These are phyloP conservation scores for Pleurotus tuoliensis DNA, from an alignment of 768 basidiomycete species.

Conservation along the genomic window DNA sequence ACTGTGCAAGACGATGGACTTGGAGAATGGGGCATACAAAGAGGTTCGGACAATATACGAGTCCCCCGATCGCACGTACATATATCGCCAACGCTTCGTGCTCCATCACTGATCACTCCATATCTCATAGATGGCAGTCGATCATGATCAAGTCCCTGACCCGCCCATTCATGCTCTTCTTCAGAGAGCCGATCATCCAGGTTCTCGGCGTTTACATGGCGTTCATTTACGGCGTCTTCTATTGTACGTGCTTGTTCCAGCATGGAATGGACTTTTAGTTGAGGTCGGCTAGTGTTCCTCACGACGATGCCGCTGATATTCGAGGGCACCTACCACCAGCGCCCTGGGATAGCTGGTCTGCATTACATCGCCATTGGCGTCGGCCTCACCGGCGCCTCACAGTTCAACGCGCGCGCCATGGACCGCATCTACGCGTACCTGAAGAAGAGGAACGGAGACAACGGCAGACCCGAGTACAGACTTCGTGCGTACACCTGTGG, in stretches of 20 bases:
- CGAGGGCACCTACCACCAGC: slow-evolving; percentile 46
- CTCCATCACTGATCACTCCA: too few relatives aligned
- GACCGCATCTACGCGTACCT: slow-evolving; percentile 52
- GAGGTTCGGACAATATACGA: slow-evolving; percentile 49
- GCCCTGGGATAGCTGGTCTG: slow-evolving; percentile 56
- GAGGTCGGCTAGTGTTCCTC: slow-evolving; percentile 26
- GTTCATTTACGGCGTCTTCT: slow-evolving; percentile 61
- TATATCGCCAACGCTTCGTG: too few relatives aligned
- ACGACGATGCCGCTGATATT: slow-evolving; percentile 64
- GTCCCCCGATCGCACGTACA: slow-evolving; percentile 36
- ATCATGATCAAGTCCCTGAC: slow-evolving; percentile 51
- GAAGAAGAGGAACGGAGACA: slow-evolving; percentile 39
- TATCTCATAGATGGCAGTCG: slow-evolving; percentile 22
- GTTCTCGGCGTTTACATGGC: slow-evolving; percentile 66
- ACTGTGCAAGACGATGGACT: slow-evolving; percentile 41
- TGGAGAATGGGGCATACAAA: slow-evolving; percentile 34
- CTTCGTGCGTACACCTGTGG: slow-evolving; percentile 31
- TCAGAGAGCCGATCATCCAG: slow-evolving; percentile 62
- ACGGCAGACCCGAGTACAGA: slow-evolving; percentile 46
- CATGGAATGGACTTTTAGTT: too few relatives aligned
- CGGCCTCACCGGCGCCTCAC: slow-evolving; percentile 50
- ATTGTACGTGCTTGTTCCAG: slow-evolving; percentile 33
- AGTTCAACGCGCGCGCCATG: slow-evolving; percentile 50
- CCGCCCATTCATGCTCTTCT: slow-evolving; percentile 67
- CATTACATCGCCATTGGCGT: slow-evolving; percentile 71